A percentile compares a stretch with the other conserved stretches of the same genome.
phyloP scores from a whole-genome alignment of 2,329 filamentous ascomycete genomes.

The Cryphonectria japonica region DNA sequence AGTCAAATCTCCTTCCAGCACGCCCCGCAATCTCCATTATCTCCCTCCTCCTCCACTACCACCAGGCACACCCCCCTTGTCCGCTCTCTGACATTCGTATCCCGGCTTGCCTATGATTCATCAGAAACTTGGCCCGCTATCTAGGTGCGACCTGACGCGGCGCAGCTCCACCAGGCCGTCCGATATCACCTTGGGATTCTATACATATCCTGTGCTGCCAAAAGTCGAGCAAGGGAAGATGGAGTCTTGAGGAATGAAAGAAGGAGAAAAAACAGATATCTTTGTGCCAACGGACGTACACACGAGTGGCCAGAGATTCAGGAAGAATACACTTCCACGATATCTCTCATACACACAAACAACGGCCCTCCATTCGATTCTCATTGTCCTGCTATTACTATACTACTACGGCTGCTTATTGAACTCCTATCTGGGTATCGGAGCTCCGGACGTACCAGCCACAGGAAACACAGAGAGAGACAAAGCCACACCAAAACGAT shows the following conservation, averaged over 20 bases:
- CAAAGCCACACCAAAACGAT: constrained; percentile 1
- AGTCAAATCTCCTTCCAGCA: not conserved
- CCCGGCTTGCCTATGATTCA: constrained; percentile 29
- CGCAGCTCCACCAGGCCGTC: constrained; percentile 20
- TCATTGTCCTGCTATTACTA: not conserved
- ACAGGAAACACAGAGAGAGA: not conserved
- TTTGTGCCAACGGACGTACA: constrained; percentile 4
- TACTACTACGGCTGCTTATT: not conserved
- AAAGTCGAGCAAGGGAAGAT: constrained; percentile 10
- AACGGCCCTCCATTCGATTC: not conserved
- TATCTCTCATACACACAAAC: not conserved
- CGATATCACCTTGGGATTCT: constrained; percentile 24
- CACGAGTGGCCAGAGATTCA: not conserved
- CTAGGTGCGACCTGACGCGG: constrained; percentile 28
- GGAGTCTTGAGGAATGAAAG: constrained; percentile 8
- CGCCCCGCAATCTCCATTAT: constrained; percentile 23
- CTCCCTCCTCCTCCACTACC: constrained; percentile 12
- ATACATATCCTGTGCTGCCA: constrained; percentile 19
- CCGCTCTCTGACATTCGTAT: constrained; percentile 24
- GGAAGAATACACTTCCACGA: not conserved
- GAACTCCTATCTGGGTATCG: constrained; percentile 25
- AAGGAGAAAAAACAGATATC: constrained; percentile 4
- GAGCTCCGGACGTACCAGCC: constrained; percentile 15
- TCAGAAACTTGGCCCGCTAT: constrained; percentile 26
- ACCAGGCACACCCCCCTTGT: constrained; percentile 9